phyloP scores from a whole-genome alignment of 1,284 basidiomycete genomes.

The Puccinia triticina region DNA sequence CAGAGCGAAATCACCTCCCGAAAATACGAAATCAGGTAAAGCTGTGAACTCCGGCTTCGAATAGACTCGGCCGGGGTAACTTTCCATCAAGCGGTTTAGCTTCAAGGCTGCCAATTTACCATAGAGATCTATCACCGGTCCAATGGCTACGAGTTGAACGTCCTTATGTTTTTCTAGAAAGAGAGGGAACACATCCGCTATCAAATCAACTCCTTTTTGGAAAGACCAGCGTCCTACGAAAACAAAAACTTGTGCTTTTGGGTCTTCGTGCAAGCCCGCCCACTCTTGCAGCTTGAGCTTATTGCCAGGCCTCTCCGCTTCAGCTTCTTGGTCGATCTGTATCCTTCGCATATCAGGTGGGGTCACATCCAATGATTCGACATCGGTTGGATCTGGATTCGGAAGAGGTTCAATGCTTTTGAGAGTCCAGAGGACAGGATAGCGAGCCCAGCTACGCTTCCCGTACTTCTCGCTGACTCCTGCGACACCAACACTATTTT shows the following conservation, averaged over 20 bases:
- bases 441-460: constrained; percentile 90
- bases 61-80: constrained; percentile 86
- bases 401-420: constrained; percentile 90
- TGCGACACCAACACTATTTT: constrained; percentile 86
- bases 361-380: constrained; percentile 80
- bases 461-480: constrained; percentile 95
- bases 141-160: constrained; percentile 83
- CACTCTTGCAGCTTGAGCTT: constrained; percentile 90
- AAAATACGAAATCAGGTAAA: constrained; percentile 86
- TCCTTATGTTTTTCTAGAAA: constrained; percentile 80
- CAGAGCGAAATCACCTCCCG: constrained; percentile 87
- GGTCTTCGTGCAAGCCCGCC: constrained; percentile 86
- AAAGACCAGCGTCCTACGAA: constrained; percentile 96
- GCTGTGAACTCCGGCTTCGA: constrained; percentile 89
- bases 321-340: constrained; percentile 74
- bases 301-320: constrained; percentile 81
- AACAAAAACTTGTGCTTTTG: constrained; percentile 83
- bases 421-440: constrained; percentile 89
- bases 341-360: constrained; percentile 73
- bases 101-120: constrained; percentile 92
- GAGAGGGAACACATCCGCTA: constrained; percentile 87
- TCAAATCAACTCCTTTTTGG: constrained; percentile 85
- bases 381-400: constrained; percentile 80
- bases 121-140: constrained; percentile 89
- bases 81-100: constrained; percentile 84